Evolutionary conservation across 768 basidiomycete genomes (phyloP).

Genomic region (Leccinum rimulosum): DNA sequence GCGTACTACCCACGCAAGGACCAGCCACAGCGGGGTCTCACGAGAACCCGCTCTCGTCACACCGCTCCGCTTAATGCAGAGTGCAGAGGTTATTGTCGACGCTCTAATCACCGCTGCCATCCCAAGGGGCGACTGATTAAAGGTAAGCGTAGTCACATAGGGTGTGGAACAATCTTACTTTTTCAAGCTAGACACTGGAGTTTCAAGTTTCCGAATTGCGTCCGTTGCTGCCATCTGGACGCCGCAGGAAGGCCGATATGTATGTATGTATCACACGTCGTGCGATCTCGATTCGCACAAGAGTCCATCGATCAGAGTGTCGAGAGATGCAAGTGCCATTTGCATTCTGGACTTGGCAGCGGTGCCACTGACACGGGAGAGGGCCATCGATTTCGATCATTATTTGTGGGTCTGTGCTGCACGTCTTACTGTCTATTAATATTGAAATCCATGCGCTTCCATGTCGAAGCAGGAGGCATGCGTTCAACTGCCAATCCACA

Average conservation of each 20-base stretch:
- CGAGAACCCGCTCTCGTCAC: not conserved
- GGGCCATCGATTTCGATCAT: not conserved
- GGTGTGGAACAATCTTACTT: constrained; percentile 10
- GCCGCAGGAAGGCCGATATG: not conserved
- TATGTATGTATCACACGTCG: not conserved
- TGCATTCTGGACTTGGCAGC: not conserved
- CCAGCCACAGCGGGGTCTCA: not conserved
- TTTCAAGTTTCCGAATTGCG: not conserved
- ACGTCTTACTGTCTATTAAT: constrained; percentile 11
- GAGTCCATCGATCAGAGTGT: not conserved
- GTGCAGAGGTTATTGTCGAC: not conserved
- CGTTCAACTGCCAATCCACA: not conserved
- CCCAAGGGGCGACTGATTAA: not conserved
- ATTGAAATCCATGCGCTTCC: not conserved
- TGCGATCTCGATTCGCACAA: not conserved
- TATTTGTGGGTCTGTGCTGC: no score
- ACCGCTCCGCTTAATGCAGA: not conserved
- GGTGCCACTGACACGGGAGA: not conserved
- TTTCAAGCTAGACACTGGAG: constrained; percentile 7
- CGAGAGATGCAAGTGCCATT: not conserved
- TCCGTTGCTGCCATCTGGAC: constrained; percentile 1
- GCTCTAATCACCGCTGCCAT: constrained; percentile 1
- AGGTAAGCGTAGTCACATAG: not conserved
- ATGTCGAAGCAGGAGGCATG: not conserved
- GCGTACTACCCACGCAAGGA: not conserved